A percentile compares a stretch with the other conserved stretches of the same genome.
These are phyloP conservation scores for Paxillus involutus DNA, from an alignment of 768 basidiomycete genomes.

Conservation along the genomic window DNA sequence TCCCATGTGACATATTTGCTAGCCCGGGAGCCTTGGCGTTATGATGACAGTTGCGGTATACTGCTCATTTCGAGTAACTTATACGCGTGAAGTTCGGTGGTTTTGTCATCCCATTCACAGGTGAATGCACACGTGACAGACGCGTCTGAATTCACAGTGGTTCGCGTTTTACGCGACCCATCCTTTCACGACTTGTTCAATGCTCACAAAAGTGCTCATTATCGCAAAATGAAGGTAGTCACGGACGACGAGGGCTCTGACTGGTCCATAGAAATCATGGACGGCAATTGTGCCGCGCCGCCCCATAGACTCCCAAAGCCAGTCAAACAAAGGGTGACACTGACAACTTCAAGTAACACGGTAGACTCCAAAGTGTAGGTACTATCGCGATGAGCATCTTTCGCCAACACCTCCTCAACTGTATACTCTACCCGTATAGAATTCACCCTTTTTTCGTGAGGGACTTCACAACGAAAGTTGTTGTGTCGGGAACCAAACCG, in stretches of 20 bases:
- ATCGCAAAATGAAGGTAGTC: slow-evolving; percentile 12
- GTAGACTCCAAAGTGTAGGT: slow-evolving; percentile 17
- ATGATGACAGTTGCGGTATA: no score
- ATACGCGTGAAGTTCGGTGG: no score
- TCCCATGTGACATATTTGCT: no score
- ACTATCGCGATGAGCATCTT: slow-evolving; percentile 3
- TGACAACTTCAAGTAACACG: background rate
- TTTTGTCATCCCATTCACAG: no score
- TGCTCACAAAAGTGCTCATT: slow-evolving; percentile 1
- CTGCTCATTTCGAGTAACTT: no score
- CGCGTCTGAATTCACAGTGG: background rate
- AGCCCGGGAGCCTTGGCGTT: no score
- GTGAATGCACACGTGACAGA: slow-evolving; percentile 11
- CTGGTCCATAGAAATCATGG: slow-evolving; percentile 32
- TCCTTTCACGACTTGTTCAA: background rate
- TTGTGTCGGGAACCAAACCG: background rate
- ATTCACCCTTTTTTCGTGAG: slow-evolving; percentile 16
- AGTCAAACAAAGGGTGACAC: slow-evolving; percentile 20
- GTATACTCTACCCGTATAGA: slow-evolving; percentile 10
- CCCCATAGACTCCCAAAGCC: slow-evolving; percentile 6
- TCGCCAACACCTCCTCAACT: slow-evolving; percentile 11
- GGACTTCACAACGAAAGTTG: slow-evolving; percentile 11
- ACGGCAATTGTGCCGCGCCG: slow-evolving; percentile 11
- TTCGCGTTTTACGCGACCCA: background rate
- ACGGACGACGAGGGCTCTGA: slow-evolving; percentile 23